A percentile compares a stretch with the other conserved stretches of the same genome.
Evolutionary conservation across 768 basidiomycete genomes (phyloP).

Genomic region (Flagelloscypha sp.): DNA sequence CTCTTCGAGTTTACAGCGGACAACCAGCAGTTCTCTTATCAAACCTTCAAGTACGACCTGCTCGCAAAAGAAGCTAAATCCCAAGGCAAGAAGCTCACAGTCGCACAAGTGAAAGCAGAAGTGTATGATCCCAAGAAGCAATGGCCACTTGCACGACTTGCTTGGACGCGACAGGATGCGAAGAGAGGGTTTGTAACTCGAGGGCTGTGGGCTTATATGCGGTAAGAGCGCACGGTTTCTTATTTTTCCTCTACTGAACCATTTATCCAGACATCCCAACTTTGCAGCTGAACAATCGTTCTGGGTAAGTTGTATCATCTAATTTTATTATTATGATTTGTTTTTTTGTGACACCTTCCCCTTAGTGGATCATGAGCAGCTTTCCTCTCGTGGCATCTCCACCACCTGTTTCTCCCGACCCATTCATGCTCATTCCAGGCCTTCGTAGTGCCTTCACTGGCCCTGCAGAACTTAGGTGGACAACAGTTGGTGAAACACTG

Average conservation of each 20-base stretch:
- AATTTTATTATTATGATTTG: background rate
- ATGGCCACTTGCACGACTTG: slow-evolving; percentile 59
- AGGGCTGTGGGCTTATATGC: slow-evolving; percentile 85
- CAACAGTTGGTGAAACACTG: too few relatives aligned
- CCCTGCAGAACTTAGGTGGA: too few relatives aligned
- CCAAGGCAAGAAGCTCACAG: too few relatives aligned
- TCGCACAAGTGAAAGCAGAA: too few relatives aligned
- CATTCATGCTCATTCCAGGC: slow-evolving; percentile 7
- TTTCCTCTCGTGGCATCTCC: slow-evolving; percentile 50
- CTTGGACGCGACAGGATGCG: slow-evolving; percentile 59
- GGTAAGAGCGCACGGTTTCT: too few relatives aligned
- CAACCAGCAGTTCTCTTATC: slow-evolving; percentile 85
- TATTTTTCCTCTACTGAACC: too few relatives aligned
- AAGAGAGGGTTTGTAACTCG: slow-evolving; percentile 77
- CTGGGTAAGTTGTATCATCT: slow-evolving; percentile 46
- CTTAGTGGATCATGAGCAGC: slow-evolving; percentile 58
- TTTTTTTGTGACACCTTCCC: slow-evolving; percentile 1
- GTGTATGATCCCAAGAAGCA: slow-evolving; percentile 39
- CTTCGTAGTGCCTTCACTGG: too few relatives aligned
- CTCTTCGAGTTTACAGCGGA: slow-evolving; percentile 77
- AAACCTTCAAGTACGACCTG: slow-evolving; percentile 62
- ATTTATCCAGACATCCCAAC: slow-evolving; percentile 88
- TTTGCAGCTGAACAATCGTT: slow-evolving; percentile 85
- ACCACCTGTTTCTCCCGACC: slow-evolving; percentile 16
- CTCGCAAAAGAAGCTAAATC: slow-evolving; percentile 23